A percentile compares a stretch with the other conserved stretches of the same genome.
Evolutionary conservation across 2,329 filamentous ascomycete species (phyloP).

Genomic region (Aschersonia sp.): DNA sequence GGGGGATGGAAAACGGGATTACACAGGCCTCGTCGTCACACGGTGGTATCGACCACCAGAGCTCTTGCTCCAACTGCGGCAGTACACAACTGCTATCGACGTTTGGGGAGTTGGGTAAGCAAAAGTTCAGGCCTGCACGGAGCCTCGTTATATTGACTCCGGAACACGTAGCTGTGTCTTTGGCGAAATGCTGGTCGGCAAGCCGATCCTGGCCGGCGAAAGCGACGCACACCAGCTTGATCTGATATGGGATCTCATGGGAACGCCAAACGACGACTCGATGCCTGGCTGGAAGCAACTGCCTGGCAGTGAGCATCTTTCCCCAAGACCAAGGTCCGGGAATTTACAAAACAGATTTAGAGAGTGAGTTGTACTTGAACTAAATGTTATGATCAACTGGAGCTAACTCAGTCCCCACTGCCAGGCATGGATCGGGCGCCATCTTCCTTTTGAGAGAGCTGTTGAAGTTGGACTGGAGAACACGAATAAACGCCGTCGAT

Average conservation of each 20-base stretch:
- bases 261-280: slow-evolving; percentile 72
- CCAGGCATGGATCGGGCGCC: slow-evolving; percentile 51
- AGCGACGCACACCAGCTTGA: slow-evolving; percentile 83
- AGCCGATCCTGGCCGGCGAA: slow-evolving; percentile 81
- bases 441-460: slow-evolving; percentile 72
- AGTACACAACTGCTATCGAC: slow-evolving; percentile 95
- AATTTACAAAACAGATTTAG: slow-evolving; percentile 63
- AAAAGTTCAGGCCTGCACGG: neutral
- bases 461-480: slow-evolving; percentile 77
- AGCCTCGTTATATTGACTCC: neutral
- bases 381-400: no score
- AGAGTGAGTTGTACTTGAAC: slow-evolving; percentile 32
- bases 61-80: slow-evolving; percentile 71
- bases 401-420: neutral
- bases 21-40: slow-evolving; percentile 93
- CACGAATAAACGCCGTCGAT: slow-evolving; percentile 83
- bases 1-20: slow-evolving; percentile 76
- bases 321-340: slow-evolving; percentile 43
- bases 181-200: slow-evolving; percentile 90
- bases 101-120: slow-evolving; percentile 92
- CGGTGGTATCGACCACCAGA: slow-evolving; percentile 95
- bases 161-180: slow-evolving; percentile 67
- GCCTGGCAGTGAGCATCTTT: slow-evolving; percentile 66
- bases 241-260: slow-evolving; percentile 86
- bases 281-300: slow-evolving; percentile 87